These are phyloP conservation scores for Acacia concinna DNA, from an alignment of 331 rosid species.

Conservation along the genomic window DNA sequence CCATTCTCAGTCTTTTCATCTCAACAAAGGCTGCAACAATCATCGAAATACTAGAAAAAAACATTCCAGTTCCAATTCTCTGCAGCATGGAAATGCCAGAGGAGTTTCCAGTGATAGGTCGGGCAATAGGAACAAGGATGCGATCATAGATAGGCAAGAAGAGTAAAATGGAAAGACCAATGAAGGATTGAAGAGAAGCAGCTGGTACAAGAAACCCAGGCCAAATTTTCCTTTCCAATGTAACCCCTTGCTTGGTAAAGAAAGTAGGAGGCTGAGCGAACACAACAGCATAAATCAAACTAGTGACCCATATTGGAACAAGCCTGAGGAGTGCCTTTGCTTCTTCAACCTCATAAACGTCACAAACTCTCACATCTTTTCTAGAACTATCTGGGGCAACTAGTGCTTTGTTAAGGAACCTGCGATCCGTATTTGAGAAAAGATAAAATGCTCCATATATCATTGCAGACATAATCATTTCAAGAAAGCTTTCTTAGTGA, in stretches of 20 bases:
- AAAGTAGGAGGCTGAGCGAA: constrained; percentile 34
- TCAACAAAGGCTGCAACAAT: constrained; percentile 34
- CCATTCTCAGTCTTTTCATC: constrained; percentile 35
- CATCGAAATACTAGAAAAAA: constrained; percentile 11
- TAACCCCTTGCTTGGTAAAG: constrained; percentile 40
- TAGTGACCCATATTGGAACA: constrained; percentile 36
- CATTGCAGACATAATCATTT: neutral
- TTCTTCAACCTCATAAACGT: constrained; percentile 37
- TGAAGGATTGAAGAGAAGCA: constrained; percentile 37
- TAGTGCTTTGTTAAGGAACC: constrained; percentile 43
- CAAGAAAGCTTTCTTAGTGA: neutral
- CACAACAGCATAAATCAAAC: constrained; percentile 31
- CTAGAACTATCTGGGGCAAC: constrained; percentile 17
- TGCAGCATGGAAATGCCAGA: constrained; percentile 41
- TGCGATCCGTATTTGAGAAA: neutral
- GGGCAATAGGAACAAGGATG: constrained; percentile 32
- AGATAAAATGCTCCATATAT: neutral
- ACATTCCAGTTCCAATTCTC: constrained; percentile 40
- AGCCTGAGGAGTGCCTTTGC: constrained; percentile 36
- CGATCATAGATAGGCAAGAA: constrained; percentile 37
- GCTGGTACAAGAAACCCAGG: constrained; percentile 17
- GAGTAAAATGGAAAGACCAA: constrained; percentile 14
- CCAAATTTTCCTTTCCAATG: constrained; percentile 35
- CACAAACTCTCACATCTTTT: constrained; percentile 16
- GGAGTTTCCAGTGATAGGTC: constrained; percentile 28